phyloP scores from a whole-genome alignment of 108 stramenopile species.

The Pseudonitzschia multistriata region DNA sequence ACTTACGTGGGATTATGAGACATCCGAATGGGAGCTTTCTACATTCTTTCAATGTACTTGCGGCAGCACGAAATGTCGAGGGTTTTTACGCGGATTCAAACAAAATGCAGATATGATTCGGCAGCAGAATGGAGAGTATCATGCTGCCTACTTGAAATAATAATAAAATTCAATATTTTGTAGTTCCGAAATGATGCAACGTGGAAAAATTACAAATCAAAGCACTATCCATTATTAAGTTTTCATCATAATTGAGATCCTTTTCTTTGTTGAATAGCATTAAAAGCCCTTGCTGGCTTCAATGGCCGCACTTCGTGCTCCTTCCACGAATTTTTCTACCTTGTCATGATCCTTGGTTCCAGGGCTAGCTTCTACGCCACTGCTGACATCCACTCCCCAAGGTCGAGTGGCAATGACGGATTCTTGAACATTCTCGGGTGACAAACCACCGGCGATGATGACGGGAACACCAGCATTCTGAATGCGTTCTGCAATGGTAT shows the following conservation, averaged over 20 bases:
- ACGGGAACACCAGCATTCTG: constrained; percentile 90
- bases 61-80: constrained; percentile 44
- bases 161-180: not conserved
- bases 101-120: constrained; percentile 33
- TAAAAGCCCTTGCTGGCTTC: constrained; percentile 86
- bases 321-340: constrained; percentile 73
- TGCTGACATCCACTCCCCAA: constrained; percentile 95
- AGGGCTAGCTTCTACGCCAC: constrained; percentile 87
- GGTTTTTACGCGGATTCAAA: constrained; percentile 44
- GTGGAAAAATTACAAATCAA: too few species aligned
- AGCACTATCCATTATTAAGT: too few species aligned
- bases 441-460: constrained; percentile 96
- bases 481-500: constrained; percentile 79
- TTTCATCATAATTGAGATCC: not conserved
- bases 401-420: constrained; percentile 70
- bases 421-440: constrained; percentile 80
- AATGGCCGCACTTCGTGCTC: constrained; percentile 67
- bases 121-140: constrained; percentile 32
- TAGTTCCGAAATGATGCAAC: too few species aligned
- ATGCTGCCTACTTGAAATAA: constrained; percentile 16
- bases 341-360: constrained; percentile 88
- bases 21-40: constrained; percentile 51
- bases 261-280: constrained; percentile 5
- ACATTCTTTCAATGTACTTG: constrained; percentile 43
- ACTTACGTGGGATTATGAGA: constrained; percentile 54